Percentiles rank a stretch among this genome's conserved stretches.
phyloP scores from a whole-genome alignment of 225 moss, liverwort and hornwort genomes.

The Polytrichum formosum region DNA sequence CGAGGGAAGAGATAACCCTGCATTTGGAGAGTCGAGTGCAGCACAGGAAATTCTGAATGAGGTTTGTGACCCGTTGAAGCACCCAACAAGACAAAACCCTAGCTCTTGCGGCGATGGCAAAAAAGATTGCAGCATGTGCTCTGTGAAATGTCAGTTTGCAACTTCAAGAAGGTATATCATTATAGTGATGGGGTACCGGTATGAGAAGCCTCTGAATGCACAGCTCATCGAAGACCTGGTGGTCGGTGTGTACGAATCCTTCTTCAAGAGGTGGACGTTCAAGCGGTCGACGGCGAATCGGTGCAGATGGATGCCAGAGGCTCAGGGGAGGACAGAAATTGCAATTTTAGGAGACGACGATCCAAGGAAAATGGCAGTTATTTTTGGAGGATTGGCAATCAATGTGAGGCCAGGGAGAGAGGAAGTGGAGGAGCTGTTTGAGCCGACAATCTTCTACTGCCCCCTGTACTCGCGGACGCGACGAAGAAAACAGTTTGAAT shows the following conservation, averaged over 20 bases:
- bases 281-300: conserved; percentile 1
- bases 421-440: conserved; percentile 14
- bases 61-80: conserved; percentile 3
- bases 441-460: conserved; percentile 28
- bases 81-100: not conserved
- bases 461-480: conserved; percentile 14
- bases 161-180: conserved; percentile 6
- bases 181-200: conserved; percentile 6
- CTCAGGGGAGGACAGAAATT: conserved; percentile 19
- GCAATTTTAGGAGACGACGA: conserved; percentile 20
- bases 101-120: not conserved
- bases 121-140: not conserved
- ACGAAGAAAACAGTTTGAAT: conserved; percentile 16
- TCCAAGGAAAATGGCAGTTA: conserved; percentile 13
- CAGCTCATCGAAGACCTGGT: conserved; percentile 11
- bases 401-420: conserved; percentile 1
- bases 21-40: conserved; percentile 4
- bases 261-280: conserved; percentile 15
- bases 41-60: conserved; percentile 4
- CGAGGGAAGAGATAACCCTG: conserved; percentile 3
- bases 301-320: conserved; percentile 17
- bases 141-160: conserved; percentile 9
- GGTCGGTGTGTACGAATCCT: conserved; percentile 18
- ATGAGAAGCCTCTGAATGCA: not conserved
- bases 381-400: conserved; percentile 30